These are phyloP conservation scores for Sporothrix dimorphospora DNA, from an alignment of 2,329 filamentous ascomycete species.

Conservation along the genomic window DNA sequence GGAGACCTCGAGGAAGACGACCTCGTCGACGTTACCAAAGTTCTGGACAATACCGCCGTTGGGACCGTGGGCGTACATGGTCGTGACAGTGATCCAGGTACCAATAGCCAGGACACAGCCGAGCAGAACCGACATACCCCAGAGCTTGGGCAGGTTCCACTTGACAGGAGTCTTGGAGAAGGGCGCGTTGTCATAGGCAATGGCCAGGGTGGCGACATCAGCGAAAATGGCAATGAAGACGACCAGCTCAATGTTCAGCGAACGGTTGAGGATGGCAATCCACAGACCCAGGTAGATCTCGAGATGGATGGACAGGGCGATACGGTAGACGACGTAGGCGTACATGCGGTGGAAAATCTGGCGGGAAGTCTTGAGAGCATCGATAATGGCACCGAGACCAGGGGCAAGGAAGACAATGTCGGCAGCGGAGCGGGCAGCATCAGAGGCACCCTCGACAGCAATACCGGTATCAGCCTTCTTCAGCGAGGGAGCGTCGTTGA, in stretches of 20 bases:
- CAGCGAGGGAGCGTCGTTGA: constrained; percentile 89
- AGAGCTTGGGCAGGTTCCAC: constrained; percentile 93
- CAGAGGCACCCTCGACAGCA: constrained; percentile 88
- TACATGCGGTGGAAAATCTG: constrained; percentile 98
- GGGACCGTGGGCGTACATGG: constrained; percentile 71
- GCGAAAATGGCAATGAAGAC: constrained; percentile 96
- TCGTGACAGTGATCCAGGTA: constrained; percentile 87
- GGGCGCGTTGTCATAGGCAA: constrained; percentile 91
- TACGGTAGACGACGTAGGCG: constrained; percentile 93
- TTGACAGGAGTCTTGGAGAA: constrained; percentile 86
- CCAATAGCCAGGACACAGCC: constrained; percentile 79
- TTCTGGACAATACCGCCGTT: constrained; percentile 88
- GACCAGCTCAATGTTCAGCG: constrained; percentile 81
- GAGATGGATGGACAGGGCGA: constrained; percentile 86
- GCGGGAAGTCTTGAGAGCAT: constrained; percentile 87
- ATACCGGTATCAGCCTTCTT: constrained; percentile 98
- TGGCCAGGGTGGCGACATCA: constrained; percentile 87
- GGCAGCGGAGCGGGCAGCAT: constrained; percentile 86
- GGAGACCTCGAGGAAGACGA: constrained; percentile 87
- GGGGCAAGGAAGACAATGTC: constrained; percentile 94
- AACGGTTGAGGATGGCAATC: constrained; percentile 85
- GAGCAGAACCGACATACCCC: constrained; percentile 87
- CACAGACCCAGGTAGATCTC: constrained; percentile 90
- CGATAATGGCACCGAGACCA: constrained; percentile 88
- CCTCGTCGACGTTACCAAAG: constrained; percentile 77